Evolutionary conservation across 768 basidiomycete genomes (phyloP).

Genomic region (Fistulinella prunicolor): DNA sequence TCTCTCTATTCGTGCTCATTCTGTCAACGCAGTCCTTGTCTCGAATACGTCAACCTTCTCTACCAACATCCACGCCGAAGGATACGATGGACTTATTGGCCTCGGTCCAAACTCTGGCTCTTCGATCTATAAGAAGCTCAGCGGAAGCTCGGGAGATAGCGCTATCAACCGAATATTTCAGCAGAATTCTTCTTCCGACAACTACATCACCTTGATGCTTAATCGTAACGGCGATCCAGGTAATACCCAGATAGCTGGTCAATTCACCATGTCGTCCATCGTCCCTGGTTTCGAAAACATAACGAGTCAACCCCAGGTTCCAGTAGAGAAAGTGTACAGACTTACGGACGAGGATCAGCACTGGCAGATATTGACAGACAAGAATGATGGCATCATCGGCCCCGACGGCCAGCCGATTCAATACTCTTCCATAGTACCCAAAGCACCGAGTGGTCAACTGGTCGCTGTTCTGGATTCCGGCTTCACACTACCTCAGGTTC

Average conservation of each 20-base stretch:
- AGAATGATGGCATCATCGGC: constrained; percentile 63
- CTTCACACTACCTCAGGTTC: constrained; percentile 69
- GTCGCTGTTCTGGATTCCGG: constrained; percentile 77
- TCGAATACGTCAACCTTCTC: constrained; percentile 62
- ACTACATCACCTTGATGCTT: constrained; percentile 66
- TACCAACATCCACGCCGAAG: constrained; percentile 54
- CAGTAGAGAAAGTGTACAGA: constrained; percentile 61
- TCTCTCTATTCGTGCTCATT: not conserved
- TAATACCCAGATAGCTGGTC: constrained; percentile 50
- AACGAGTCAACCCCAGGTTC: constrained; percentile 57
- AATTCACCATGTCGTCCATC: constrained; percentile 67
- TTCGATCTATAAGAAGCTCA: constrained; percentile 55
- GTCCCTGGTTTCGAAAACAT: constrained; percentile 62
- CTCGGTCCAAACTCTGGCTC: constrained; percentile 77
- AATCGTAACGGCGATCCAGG: constrained; percentile 54
- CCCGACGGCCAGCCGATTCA: constrained; percentile 67
- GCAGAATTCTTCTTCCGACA: constrained; percentile 51
- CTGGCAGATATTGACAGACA: constrained; percentile 74
- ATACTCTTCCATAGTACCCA: constrained; percentile 64
- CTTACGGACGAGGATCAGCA: constrained; percentile 69
- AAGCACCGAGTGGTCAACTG: constrained; percentile 58
- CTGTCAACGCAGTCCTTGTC: constrained; percentile 53
- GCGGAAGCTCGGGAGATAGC: constrained; percentile 48
- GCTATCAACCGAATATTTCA: constrained; percentile 65
- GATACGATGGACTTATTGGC: constrained; percentile 70